Conservation (phyloP, 2,329 filamentous ascomycete genomes). For the Fusarium avenaceum region DNA sequence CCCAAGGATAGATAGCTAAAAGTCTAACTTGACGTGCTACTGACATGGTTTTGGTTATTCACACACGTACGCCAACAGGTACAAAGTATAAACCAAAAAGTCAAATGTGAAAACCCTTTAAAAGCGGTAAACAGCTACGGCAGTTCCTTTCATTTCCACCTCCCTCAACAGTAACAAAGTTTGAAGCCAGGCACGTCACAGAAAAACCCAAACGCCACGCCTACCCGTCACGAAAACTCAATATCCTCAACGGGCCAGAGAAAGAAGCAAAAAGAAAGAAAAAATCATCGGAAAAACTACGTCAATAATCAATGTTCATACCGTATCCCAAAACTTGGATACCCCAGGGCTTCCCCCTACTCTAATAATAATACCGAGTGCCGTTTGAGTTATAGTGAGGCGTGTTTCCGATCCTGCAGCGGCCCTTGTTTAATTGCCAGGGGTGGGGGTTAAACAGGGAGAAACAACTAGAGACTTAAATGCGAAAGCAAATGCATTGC, state of each 20-base stretch:
- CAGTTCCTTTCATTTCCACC: constrained; percentile 16
- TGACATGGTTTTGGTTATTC: not conserved
- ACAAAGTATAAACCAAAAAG: not conserved
- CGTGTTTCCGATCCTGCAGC: constrained; percentile 39
- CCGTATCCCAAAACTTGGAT: constrained; percentile 7
- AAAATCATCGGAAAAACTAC: not conserved
- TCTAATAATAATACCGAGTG: constrained; percentile 24
- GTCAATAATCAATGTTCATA: not conserved
- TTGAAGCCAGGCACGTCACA: constrained; percentile 14
- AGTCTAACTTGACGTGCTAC: not conserved
- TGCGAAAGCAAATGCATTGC: constrained; percentile 23
- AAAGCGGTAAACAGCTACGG: not conserved
- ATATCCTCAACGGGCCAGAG: not conserved
- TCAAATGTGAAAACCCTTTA: not conserved
- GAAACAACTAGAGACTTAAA: constrained; percentile 7
- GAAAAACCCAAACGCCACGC: constrained; percentile 28
- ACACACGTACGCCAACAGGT: not conserved
- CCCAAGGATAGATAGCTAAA: not conserved
- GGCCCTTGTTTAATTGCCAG: constrained; percentile 21
- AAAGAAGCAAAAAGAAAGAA: not conserved
- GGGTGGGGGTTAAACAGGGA: constrained; percentile 6
- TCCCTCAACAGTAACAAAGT: constrained; percentile 2
- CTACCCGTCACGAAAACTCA: constrained; percentile 2
- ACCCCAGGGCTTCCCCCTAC: constrained; percentile 2
- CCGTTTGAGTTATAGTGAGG: constrained; percentile 40